These are phyloP conservation scores for Paecilomyces sp. DNA, from an alignment of 2,329 filamentous ascomycete genomes.

Conservation along the genomic window DNA sequence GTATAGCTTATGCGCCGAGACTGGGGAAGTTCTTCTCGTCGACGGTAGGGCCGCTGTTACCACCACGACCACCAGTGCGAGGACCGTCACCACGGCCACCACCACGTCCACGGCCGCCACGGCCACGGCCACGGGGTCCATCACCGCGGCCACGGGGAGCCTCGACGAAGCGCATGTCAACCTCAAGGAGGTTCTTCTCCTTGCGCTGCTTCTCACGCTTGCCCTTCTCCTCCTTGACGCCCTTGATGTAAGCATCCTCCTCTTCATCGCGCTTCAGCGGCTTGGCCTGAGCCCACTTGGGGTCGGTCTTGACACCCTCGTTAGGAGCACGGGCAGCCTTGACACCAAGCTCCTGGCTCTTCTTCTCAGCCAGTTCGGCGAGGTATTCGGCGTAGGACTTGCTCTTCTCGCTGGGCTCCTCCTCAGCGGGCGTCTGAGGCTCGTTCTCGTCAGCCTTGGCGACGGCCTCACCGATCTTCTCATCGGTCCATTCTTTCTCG, in stretches of 20 bases:
- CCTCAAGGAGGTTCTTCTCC: constrained; percentile 82
- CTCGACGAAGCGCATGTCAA: constrained; percentile 78
- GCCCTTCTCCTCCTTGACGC: constrained; percentile 62
- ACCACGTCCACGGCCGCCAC: constrained; percentile 37
- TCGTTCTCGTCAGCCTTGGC: constrained; percentile 80
- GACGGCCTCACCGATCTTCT: constrained; percentile 84
- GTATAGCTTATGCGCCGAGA: constrained; percentile 33
- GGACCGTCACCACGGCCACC: constrained; percentile 35
- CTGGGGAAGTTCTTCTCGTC: constrained; percentile 42
- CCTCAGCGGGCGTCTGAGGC: constrained; percentile 44
- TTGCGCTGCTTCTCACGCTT: constrained; percentile 81
- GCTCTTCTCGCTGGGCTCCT: constrained; percentile 73
- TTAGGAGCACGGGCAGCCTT: constrained; percentile 81
- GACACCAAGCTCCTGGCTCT: constrained; percentile 56
- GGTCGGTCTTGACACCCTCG: constrained; percentile 79
- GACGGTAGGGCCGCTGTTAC: constrained; percentile 19
- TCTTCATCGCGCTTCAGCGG: constrained; percentile 47
- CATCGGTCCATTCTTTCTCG: constrained; percentile 78
- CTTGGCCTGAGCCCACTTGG: constrained; percentile 90
- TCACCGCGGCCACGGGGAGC: constrained; percentile 49
- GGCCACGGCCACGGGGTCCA: constrained; percentile 39
- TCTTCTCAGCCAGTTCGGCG: constrained; percentile 68
- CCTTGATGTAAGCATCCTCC: constrained; percentile 68
- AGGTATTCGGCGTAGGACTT: constrained; percentile 89
- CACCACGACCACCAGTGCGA: constrained; percentile 29